Conservation (phyloP, 441 rosid genomes). For the Hypseocharis bilobata region DNA sequence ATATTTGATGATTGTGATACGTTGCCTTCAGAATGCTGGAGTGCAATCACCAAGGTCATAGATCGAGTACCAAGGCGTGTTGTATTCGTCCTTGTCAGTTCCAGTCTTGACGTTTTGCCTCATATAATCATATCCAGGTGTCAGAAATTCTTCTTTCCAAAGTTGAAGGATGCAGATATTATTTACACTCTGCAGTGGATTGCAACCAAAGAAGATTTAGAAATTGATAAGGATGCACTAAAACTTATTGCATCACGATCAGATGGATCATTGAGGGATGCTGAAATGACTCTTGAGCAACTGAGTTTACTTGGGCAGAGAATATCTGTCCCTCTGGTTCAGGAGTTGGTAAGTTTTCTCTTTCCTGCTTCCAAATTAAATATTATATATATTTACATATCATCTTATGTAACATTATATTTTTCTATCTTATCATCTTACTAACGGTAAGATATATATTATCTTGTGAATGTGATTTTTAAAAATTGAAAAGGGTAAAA, state of each 20-base stretch:
- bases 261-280: slow-evolving; percentile 94
- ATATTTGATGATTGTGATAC: slow-evolving; percentile 86
- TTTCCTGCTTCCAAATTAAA: neutral
- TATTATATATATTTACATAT: neutral
- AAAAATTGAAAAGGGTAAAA: no score
- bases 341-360: slow-evolving; percentile 61
- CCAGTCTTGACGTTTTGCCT: slow-evolving; percentile 86
- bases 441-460: no score
- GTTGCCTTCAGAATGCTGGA: slow-evolving; percentile 70
- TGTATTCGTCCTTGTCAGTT: slow-evolving; percentile 75
- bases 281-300: slow-evolving; percentile 95
- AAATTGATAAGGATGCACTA: slow-evolving; percentile 76
- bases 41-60: slow-evolving; percentile 68
- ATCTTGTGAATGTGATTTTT: no score
- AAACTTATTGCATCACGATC: slow-evolving; percentile 93
- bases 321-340: slow-evolving; percentile 79
- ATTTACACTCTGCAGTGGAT: slow-evolving; percentile 68
- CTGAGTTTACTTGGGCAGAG: slow-evolving; percentile 81
- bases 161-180: slow-evolving; percentile 85
- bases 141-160: slow-evolving; percentile 95
- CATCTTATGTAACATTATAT: neutral
- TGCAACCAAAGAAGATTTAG: slow-evolving; percentile 68
- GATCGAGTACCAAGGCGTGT: slow-evolving; percentile 81
- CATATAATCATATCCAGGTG: slow-evolving; percentile 89
- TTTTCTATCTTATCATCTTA: neutral